Evolutionary conservation across 257 asterid genomes (phyloP).

Genomic region (Nicotiana obtusifolia): DNA sequence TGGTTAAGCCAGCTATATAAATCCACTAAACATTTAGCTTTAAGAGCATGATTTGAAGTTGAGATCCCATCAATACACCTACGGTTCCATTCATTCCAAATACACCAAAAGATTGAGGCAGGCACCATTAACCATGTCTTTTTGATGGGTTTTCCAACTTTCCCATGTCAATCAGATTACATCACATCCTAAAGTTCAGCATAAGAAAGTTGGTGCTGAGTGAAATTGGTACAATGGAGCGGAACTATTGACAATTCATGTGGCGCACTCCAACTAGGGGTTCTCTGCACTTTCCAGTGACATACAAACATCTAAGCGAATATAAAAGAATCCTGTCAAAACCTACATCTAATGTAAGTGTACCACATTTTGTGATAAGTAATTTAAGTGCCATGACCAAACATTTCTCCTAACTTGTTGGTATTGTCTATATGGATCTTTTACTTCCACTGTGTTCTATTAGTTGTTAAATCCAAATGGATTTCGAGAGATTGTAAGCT

Average conservation of each 20-base stretch:
- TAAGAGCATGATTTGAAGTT: no score
- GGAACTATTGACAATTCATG: no score
- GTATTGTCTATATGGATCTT: background rate
- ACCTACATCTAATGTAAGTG: background rate
- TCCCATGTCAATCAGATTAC: background rate
- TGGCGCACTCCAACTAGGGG: no score
- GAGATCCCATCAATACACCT: no score
- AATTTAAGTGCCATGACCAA: background rate
- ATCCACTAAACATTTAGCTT: no score
- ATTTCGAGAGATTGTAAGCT: background rate
- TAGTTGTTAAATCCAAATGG: background rate
- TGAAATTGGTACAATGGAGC: no score
- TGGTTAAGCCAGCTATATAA: no score
- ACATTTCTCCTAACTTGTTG: background rate
- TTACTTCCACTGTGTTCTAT: background rate
- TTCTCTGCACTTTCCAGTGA: background rate
- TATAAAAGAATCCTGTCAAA: background rate
- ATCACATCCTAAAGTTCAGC: background rate
- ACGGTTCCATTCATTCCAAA: no score
- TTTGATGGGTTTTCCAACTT: no score
- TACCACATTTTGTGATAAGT: background rate
- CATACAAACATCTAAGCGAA: background rate
- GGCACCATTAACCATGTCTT: no score
- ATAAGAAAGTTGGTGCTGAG: no score
- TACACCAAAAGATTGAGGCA: no score